Evolutionary conservation across 1,284 basidiomycete genomes (phyloP), one percentile per base, ranked within the genome.

Genomic region (Tylopilus sp.): DNA sequence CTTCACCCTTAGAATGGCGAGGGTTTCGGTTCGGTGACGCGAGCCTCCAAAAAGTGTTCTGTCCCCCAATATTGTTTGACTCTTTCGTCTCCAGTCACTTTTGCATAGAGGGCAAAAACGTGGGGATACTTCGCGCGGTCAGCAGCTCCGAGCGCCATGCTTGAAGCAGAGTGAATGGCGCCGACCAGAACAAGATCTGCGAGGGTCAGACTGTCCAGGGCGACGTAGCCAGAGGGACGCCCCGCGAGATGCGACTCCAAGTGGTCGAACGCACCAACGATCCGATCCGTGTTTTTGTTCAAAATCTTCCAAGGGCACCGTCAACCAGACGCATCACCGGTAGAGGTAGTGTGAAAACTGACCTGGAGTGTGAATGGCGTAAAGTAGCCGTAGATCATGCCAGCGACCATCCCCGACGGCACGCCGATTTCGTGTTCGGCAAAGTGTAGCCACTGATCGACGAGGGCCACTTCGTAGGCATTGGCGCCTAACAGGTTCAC

Each of bases 181-280:
- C 84, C 74, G 47, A 80, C 86, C 64, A 89, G 62, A 63, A 83
- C 78, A 72, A 91, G 77, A 74, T 91, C 90, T 63, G 88, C 90
- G 54, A 89, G 79, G 57, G 89, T 87, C 77, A 91, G 80, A 63
- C 85, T 84, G 78, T 90, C 85, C 69, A 83, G 81, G 26, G 88
- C 87, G 65, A 90, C 79, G 29, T 71, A 73, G 4, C 66, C 67
- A 81, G 84, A 90, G 0, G 67, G 16, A n/a, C 57, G 49, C 53
- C 85, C 86, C 68, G 82, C 79, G 69, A 91, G 84, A 72, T 83
- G 73, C 44, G 80, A 74, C 76, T 91, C 83, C 68, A 91, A 78
- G 72, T 77, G 70, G 10, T 64, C 62, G 57, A 85, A 76, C 9
- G 69, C 69, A 44, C 69, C 75, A 51, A 58, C 67, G 24, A 76